Base-by-base conservation (phyloP, 1,284 basidiomycete genomes). In the Malassezia equina region DNA sequence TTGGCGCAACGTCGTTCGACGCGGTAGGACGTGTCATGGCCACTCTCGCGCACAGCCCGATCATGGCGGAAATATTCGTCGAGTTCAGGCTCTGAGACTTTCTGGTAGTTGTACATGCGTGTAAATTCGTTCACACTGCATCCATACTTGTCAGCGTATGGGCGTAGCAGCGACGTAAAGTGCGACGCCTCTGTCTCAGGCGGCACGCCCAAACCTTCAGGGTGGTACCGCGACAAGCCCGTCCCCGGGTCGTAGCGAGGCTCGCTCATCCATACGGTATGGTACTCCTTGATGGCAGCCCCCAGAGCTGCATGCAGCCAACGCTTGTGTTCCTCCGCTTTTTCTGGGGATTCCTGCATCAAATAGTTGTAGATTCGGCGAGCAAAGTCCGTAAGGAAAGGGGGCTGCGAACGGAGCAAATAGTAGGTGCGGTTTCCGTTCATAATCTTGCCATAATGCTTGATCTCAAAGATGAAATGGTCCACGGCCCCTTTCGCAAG, bases 41-140 rank as follows among this genome's bases (percentile, higher is more conserved):
- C 93, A 15, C 71, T 73, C 60, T 77, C 77, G 51, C 90, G 85
- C 39, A 95, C 90, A 3, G 88, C 83, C 56, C 91, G 87, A 75
- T 98, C 93, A 77, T 98, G 93, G 65, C 91, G 76, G 80, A 98
- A 96, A 79, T 96, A 98, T 68, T 90, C 90, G 77, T 98, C 93
- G 5, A 98, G 82, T 60, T 80, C 82, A 7, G 91, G 90, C 77
- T 94, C 91, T 63, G 83, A 80, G 69, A 96, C 79, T 44, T 81
- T 76, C 12, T 86, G 87, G 46, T 85, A 81, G 75, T 91, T 94
- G 79, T 98, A 98, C 73, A 85, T 86, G 77, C 94, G 89, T 75
- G 87, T 93, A 78, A 94, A 98, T 77, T 98, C 94, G 73, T 90
- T 84, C 61, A 98, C 84, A n/a, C 89, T 93, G 55, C 95, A 81